phyloP scores from a whole-genome alignment of 1,284 basidiomycete genomes.

The Ustilago crameri region DNA sequence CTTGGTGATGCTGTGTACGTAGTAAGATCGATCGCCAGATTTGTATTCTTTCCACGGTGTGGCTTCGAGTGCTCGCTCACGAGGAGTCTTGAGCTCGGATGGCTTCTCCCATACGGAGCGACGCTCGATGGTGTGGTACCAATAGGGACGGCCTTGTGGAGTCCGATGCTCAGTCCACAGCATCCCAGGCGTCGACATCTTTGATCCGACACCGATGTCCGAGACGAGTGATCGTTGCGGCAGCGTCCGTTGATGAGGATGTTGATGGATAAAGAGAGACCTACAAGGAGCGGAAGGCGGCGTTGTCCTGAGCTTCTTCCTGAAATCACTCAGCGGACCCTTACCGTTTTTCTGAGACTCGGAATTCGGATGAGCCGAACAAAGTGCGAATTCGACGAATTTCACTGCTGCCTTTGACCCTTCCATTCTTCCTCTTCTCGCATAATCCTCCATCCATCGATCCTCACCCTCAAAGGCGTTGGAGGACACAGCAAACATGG shows the following conservation, averaged over 20 bases:
- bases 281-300: no score
- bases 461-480: background rate
- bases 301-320: background rate
- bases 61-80: slow-evolving; percentile 61
- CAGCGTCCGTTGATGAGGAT: no score
- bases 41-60: slow-evolving; percentile 68
- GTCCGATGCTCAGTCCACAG: slow-evolving; percentile 62
- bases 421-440: background rate
- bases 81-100: slow-evolving; percentile 62
- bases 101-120: slow-evolving; percentile 67
- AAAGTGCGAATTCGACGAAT: background rate
- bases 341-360: background rate
- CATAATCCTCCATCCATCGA: background rate
- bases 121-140: slow-evolving; percentile 63
- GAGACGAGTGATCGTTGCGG: background rate
- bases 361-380: slow-evolving; percentile 6
- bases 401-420: background rate
- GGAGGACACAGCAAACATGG: slow-evolving; percentile 12
- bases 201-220: slow-evolving; percentile 1
- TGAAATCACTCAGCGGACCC: background rate
- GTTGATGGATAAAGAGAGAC: no score
- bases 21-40: slow-evolving; percentile 64
- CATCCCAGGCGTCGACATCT: slow-evolving; percentile 20
- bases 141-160: slow-evolving; percentile 61
- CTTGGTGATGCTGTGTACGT: slow-evolving; percentile 66